Base-by-base conservation (phyloP, 139 green algal species). In the Tetratostichococcus sp. region DNA sequence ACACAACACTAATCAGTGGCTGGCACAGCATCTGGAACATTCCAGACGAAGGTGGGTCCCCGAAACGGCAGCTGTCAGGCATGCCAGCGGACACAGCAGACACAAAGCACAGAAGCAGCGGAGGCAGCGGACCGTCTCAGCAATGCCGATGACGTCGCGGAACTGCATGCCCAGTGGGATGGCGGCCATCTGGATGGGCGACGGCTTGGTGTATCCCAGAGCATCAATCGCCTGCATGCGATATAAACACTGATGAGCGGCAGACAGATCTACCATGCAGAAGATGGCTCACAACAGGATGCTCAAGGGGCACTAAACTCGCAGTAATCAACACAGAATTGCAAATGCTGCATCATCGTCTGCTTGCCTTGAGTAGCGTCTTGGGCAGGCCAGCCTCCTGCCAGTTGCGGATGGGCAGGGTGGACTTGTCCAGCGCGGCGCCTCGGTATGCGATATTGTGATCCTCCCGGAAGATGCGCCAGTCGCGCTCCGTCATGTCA, bases 401-500 rank as follows among this genome's bases (percentile, higher is more conserved):
- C 93, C 93, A 98, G 75, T 86, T 91, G 62, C 94, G 84, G 35
- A 95, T 82, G 35, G 90, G 91, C 79, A 93, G 80, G 30, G 81
- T 62, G 50, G 14, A 28, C 50, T 62, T 70, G 32, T 72, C 30
- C 14, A 39, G 31, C 34, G 71, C 75, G 35, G 75, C 72, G 21
- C 80, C 89, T 70, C 93, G 94, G 94, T 94, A 98, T 31, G 78
- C 73, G 69, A 99, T 99, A 89, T 88, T 97, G 90, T 96, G 97
- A 83, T 99, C 96, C 82, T 99, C 96, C 23, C 92, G 85, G 89
- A 99, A 99, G 88, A 99, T 99, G 80, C 96, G 91, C 96, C 96
- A 99, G 89, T 99, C 96, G 28, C 96, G 86, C 83, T 99, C 94
- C 28, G 88, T 95, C 93, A 98, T 98, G n/a, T 89, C 76, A 1